Base-by-base conservation (phyloP, 2,329 filamentous ascomycete species). In the Neonectria coccinea region DNA sequence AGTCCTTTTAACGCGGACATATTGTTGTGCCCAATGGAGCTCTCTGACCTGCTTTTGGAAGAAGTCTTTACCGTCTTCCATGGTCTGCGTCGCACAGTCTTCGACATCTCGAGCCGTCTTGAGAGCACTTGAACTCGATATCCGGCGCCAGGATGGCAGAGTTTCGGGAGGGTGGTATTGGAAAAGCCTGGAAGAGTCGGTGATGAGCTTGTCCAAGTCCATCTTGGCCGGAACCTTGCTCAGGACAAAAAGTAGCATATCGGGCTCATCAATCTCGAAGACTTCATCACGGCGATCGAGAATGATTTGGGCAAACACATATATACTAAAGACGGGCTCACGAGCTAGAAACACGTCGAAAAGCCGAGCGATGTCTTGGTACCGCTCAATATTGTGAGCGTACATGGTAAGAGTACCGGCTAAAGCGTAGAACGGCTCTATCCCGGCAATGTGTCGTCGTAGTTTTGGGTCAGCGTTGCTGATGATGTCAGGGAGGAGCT, bases 401-500 rank as follows among this genome's bases (percentile, higher is more conserved):
- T 97, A 99, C 83, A 99, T 90, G 36, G 97, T 99, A 47, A 99
- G 85, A 0, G 94, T 97, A 52, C 93, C 94, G n/a, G 93, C 90
- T 5, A 99, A 85, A 5, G 96, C 96, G 78, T 97, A 99, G 78
- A 94, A 97, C 1, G 96, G 95, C 75, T 94, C 89, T 16, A 90
- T 91, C 25, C 85, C 86, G 1, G 90, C 88, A n/a, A 97, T 84
- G 79, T 97, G 95, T 8, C 79, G 82, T 77, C 88, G 91, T 25
- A 99, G 84, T 47, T 84, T 82, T 5, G 89, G 87, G 77, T 97
- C 93, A 25, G 89, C 91, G 39, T 84, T 85, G 67, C 86, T 82
- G 27, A 99, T 83, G 60, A 99, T 92, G 60, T 92, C 89, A 7
- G 94, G 94, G 59, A 99, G 90, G 12, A 99, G 86, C 42, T 89